Conservation (phyloP, 2,329 filamentous ascomycete species). For the Mariannaea sp. region DNA sequence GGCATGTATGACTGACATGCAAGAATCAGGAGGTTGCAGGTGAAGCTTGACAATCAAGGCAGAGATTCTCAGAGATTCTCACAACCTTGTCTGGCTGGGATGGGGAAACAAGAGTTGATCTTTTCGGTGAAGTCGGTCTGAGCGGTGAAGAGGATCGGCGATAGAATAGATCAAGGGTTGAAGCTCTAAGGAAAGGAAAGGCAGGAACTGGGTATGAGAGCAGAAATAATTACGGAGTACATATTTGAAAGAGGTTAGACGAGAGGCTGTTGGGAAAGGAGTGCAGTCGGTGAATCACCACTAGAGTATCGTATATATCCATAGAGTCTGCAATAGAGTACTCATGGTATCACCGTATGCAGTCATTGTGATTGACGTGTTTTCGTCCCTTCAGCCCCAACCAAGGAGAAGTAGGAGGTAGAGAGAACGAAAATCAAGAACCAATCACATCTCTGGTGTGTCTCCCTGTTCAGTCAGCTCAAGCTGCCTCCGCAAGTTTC, state of each 20-base stretch:
- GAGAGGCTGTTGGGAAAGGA: neutral
- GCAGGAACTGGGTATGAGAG: neutral
- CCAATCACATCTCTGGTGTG: neutral
- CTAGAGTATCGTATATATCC: too few species aligned
- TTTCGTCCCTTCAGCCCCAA: too few species aligned
- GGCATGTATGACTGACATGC: conserved; percentile 3
- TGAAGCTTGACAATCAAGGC: neutral
- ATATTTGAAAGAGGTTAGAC: neutral
- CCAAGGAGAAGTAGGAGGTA: too few species aligned
- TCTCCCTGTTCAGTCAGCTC: neutral
- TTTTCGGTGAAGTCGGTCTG: neutral
- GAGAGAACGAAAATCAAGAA: neutral
- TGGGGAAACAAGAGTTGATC: neutral
- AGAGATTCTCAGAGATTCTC: neutral
- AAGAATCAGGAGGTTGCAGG: neutral
- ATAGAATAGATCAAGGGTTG: conserved; percentile 2
- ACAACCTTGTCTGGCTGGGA: neutral
- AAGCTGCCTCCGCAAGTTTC: conserved; percentile 25
- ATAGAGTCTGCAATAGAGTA: too few species aligned
- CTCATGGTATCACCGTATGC: too few species aligned
- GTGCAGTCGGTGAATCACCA: neutral
- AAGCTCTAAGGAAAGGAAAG: neutral
- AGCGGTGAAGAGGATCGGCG: conserved; percentile 5
- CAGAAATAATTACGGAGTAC: too few species aligned
- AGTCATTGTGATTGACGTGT: too few species aligned